Evolutionary conservation across 768 basidiomycete genomes (phyloP).

Genomic region (Leccinellum albellum): DNA sequence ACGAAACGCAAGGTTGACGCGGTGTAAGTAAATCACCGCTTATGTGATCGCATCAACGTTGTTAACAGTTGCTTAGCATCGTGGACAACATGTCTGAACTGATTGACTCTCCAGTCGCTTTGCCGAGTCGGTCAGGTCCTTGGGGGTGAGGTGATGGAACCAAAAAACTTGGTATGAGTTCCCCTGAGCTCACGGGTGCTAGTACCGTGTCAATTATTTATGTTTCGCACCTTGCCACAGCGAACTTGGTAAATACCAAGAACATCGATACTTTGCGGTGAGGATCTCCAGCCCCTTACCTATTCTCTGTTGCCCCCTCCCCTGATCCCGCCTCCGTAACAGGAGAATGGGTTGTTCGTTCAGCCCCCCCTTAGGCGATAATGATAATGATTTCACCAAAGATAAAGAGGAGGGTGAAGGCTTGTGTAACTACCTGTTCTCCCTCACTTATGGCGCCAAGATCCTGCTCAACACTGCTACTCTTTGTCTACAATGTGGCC

Average conservation of each 20-base stretch:
- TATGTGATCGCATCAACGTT: conserved; percentile 14
- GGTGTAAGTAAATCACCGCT: conserved; percentile 56
- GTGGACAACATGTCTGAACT: conserved; percentile 99
- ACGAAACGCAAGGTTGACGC: conserved; percentile 98
- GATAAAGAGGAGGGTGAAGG: conserved; percentile 99
- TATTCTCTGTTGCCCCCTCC: conserved; percentile 59
- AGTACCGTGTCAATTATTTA: conserved; percentile 69
- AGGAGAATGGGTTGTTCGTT: conserved; percentile 87
- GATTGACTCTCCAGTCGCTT: conserved; percentile 91
- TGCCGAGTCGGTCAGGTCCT: conserved; percentile 94
- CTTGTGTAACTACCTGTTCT: conserved; percentile 98
- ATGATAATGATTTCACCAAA: conserved; percentile 63
- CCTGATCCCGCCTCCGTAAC: conserved; percentile 67
- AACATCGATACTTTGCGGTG: conserved; percentile 89
- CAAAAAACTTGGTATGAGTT: conserved; percentile 69
- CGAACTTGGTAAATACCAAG: conserved; percentile 84
- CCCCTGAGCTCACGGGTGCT: conserved; percentile 55
- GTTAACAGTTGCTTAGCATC: conserved; percentile 51
- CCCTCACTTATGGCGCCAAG: conserved; percentile 97
- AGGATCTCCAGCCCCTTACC: conserved; percentile 76
- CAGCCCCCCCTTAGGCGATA: conserved; percentile 73
- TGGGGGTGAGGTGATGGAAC: conserved; percentile 80
- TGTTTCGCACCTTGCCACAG: conserved; percentile 72
- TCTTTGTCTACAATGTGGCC: conserved; percentile 96
- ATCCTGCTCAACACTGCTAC: conserved; percentile 94